Evolutionary conservation across 306 rosid species (phyloP).

Genomic region (Chamaecrista fasciculata): DNA sequence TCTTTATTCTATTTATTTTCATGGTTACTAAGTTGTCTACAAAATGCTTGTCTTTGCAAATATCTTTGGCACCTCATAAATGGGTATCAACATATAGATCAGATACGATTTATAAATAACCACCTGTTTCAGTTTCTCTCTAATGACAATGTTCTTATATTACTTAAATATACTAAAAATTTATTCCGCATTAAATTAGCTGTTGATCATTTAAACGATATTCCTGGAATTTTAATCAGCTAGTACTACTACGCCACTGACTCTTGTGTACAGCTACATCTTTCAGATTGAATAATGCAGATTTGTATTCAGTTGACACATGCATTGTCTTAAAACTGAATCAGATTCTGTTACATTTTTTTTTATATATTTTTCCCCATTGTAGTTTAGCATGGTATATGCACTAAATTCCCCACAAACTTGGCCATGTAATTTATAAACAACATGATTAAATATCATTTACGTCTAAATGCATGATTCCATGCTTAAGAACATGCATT

Average conservation of each 20-base stretch:
- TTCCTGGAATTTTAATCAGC: constrained; percentile 37
- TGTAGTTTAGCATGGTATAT: constrained; percentile 32
- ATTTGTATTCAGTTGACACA: constrained; percentile 44
- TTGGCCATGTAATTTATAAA: neutral
- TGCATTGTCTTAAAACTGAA: constrained; percentile 43
- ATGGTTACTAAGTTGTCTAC: constrained; percentile 28
- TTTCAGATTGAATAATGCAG: constrained; percentile 42
- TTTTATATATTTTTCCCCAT: constrained; percentile 13
- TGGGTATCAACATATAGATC: constrained; percentile 29
- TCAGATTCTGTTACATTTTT: constrained; percentile 38
- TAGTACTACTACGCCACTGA: constrained; percentile 22
- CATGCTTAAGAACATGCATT: constrained; percentile 20
- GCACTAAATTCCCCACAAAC: neutral
- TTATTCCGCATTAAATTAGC: constrained; percentile 30
- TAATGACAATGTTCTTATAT: constrained; percentile 17
- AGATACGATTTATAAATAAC: constrained; percentile 24
- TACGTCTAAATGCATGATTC: constrained; percentile 7
- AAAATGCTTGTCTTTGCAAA: constrained; percentile 28
- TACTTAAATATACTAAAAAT: constrained; percentile 27
- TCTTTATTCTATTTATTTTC: constrained; percentile 15
- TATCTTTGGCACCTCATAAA: constrained; percentile 27
- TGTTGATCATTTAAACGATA: constrained; percentile 36
- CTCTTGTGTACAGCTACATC: constrained; percentile 28
- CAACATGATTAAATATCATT: neutral
- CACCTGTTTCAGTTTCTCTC: neutral